These are phyloP conservation scores for Juncus effusus DNA, from an alignment of 176 grass and related monocot genomes.

Conservation along the genomic window DNA sequence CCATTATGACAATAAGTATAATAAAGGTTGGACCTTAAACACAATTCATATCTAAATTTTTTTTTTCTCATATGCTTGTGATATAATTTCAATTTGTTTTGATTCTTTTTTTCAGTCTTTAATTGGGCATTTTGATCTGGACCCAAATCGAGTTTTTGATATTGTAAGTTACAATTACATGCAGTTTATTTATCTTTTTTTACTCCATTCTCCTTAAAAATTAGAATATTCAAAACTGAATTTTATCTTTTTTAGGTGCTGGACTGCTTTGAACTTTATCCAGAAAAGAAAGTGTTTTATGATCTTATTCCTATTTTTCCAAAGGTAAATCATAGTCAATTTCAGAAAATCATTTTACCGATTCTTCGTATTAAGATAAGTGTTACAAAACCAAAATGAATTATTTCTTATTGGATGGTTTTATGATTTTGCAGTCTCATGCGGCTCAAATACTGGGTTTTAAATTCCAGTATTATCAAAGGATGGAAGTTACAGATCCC, in stretches of 20 bases:
- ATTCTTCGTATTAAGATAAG: constrained; percentile 11
- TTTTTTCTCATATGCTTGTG: constrained; percentile 16
- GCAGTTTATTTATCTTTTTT: constrained; percentile 11
- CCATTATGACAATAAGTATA: constrained; percentile 75
- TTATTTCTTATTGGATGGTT: constrained; percentile 3
- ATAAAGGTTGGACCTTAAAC: constrained; percentile 63
- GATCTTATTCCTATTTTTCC: constrained; percentile 97
- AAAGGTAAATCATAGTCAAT: constrained; percentile 47
- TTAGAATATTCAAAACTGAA: constrained; percentile 15
- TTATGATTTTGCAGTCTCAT: constrained; percentile 67
- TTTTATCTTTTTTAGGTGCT: constrained; percentile 51
- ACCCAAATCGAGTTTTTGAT: constrained; percentile 96
- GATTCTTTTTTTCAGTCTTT: constrained; percentile 58
- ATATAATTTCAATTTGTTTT: constrained; percentile 7
- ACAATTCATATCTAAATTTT: constrained; percentile 13
- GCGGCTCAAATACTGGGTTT: constrained; percentile 97
- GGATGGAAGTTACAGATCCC: constrained; percentile 61
- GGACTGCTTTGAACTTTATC: constrained; percentile 94
- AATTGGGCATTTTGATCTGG: constrained; percentile 99
- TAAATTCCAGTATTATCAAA: constrained; percentile 99
- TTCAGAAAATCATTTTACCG: not conserved
- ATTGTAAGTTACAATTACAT: constrained; percentile 73
- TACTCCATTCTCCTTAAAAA: not conserved
- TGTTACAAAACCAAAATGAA: not conserved
- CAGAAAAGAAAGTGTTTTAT: constrained; percentile 73